Evolutionary conservation across 345 rosid species (phyloP).

Genomic region (Limnanthes douglasii): DNA sequence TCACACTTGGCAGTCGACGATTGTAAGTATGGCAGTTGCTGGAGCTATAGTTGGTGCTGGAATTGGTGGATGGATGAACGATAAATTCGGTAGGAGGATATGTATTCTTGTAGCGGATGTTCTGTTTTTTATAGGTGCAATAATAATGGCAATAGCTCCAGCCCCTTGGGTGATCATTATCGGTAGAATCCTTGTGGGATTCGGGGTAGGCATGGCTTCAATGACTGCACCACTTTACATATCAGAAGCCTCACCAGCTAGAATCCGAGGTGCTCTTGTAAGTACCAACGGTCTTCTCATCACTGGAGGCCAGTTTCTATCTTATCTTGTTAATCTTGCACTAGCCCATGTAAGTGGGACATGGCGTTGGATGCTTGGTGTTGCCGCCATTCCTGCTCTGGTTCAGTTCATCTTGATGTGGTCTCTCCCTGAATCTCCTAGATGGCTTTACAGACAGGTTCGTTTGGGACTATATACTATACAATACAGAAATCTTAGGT

Average conservation of each 20-base stretch:
- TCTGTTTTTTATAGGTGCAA: slow-evolving; percentile 58
- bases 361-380: slow-evolving; percentile 98
- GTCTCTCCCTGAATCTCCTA: slow-evolving; percentile 78
- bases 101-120: slow-evolving; percentile 54
- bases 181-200: slow-evolving; percentile 71
- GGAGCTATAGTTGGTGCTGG: slow-evolving; percentile 87
- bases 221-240: slow-evolving; percentile 89
- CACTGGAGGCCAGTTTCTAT: slow-evolving; percentile 78
- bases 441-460: slow-evolving; percentile 85
- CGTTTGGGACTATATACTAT: no score
- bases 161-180: slow-evolving; percentile 38
- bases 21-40: slow-evolving; percentile 87
- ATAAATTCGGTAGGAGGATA: slow-evolving; percentile 44
- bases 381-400: slow-evolving; percentile 72
- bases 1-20: slow-evolving; percentile 88
- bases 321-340: slow-evolving; percentile 82
- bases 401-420: slow-evolving; percentile 64
- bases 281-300: slow-evolving; percentile 74
- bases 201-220: slow-evolving; percentile 93
- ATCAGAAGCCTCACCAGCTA: slow-evolving; percentile 82
- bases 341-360: slow-evolving; percentile 59
- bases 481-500: no score
- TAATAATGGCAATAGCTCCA: slow-evolving; percentile 65
- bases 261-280: slow-evolving; percentile 81
- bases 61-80: slow-evolving; percentile 74